Evolutionary conservation across 441 rosid genomes (phyloP), one percentile per base, ranked within the genome.

Genomic region (Pelargonium fulgidum): DNA sequence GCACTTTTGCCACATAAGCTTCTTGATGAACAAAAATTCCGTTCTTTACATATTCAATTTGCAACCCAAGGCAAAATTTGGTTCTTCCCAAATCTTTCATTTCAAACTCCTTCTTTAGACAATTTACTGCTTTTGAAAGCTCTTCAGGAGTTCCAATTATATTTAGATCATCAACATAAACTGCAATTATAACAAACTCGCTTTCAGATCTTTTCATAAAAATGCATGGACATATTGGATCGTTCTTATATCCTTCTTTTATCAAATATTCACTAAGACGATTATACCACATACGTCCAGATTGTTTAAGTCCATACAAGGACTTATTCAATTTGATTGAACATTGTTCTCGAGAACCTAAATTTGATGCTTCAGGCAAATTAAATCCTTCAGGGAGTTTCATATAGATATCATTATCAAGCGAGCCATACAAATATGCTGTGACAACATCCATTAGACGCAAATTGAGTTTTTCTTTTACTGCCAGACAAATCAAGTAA

Each of bases 361-460:
- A 13, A 1, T 58, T 16, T 2, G 3, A n/a, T 58, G 62, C 9
- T 58, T 58, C 26, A 54, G 2, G 6, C 62, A 58, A 16, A 9
- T 33, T 66, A n/a, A n/a, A 70, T 66, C 26, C 67, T 4, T 70
- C 44, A 6, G 22, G 68, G 6, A 75, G 36, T 75, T 67, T 75
- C 59, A 64, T 64, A 12, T 73, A 59, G 9, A 59, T 67, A 2
- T 66, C 36, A 73, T 2, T 41, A 42, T 73, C 67, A 11, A 72
- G 12, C 58, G 58, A 66, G 6, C 62, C 73, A 52, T 64, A 64
- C 4, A 70, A 29, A 3, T 64, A 70, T 0, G 68, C 17, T 29
- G 63, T 70, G 0, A 70, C 52, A 16, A 70, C 54, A 17, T 70
- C 64, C 62, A 70, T 70, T 0, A 63, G 68, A 47, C 17, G 63